A percentile compares a stretch with the other conserved stretches of the same genome.
These are phyloP conservation scores for Penicillium sp. DNA, from an alignment of 2,329 filamentous ascomycete genomes.

Conservation along the genomic window DNA sequence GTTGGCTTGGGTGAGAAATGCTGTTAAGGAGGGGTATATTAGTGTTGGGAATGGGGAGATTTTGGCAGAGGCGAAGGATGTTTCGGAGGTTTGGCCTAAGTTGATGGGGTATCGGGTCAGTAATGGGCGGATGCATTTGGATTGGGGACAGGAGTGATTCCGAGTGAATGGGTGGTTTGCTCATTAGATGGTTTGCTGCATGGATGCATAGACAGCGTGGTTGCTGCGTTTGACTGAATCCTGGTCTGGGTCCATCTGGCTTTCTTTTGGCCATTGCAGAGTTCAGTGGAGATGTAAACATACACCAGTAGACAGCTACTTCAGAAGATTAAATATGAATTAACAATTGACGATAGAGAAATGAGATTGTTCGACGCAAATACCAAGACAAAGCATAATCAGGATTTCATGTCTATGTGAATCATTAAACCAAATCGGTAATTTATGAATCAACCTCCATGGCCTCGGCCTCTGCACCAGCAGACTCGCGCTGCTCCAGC, in stretches of 20 bases:
- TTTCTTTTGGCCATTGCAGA: neutral
- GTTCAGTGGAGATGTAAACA: neutral
- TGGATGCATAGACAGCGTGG: neutral
- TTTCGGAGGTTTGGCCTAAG: constrained; percentile 67
- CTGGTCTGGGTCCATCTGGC: neutral
- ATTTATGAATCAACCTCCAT: constrained; percentile 57
- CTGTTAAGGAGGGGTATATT: constrained; percentile 75
- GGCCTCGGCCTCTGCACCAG: constrained; percentile 43
- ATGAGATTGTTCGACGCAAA: constrained; percentile 3
- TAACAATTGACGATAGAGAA: constrained; percentile 6
- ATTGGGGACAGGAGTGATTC: constrained; percentile 74
- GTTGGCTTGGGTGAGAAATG: constrained; percentile 72
- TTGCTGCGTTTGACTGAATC: neutral
- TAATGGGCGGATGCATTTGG: constrained; percentile 70
- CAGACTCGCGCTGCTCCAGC: constrained; percentile 47
- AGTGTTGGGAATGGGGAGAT: constrained; percentile 67
- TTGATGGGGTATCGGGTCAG: constrained; percentile 73
- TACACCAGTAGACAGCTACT: neutral
- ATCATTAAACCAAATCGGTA: constrained; percentile 25
- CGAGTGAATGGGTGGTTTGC: constrained; percentile 2
- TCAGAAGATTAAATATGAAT: constrained; percentile 7
- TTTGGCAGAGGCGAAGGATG: constrained; percentile 68
- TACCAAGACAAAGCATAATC: constrained; percentile 20
- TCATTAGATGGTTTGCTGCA: neutral
- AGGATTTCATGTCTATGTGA: constrained; percentile 33